These are phyloP conservation scores for Xanthoconium separans DNA, from an alignment of 1,284 basidiomycete genomes.

Conservation along the genomic window DNA sequence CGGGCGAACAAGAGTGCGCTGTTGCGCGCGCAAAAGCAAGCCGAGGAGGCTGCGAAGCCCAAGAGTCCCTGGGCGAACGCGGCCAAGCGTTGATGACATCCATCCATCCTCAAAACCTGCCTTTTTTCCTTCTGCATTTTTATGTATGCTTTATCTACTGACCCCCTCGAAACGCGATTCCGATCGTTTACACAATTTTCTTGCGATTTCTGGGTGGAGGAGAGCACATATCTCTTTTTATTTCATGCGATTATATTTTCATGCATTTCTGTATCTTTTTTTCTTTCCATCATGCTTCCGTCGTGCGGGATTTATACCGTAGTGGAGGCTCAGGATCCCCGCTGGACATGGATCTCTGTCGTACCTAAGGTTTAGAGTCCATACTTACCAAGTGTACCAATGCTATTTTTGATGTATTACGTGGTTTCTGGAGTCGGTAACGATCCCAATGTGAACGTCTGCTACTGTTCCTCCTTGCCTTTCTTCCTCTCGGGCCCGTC, in stretches of 20 bases:
- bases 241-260: constrained; percentile 7
- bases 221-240: constrained; percentile 2
- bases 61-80: constrained; percentile 35
- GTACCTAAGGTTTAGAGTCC: neutral
- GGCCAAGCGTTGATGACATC: constrained; percentile 22
- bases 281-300: neutral
- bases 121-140: neutral
- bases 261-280: constrained; percentile 10
- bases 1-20: constrained; percentile 72
- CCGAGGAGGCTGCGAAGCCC: constrained; percentile 28
- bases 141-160: constrained; percentile 21
- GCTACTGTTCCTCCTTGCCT: too few relatives aligned
- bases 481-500: too few relatives aligned
- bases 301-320: constrained; percentile 8
- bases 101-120: neutral
- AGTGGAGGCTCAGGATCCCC: constrained; percentile 2
- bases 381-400: constrained; percentile 8
- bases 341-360: constrained; percentile 18
- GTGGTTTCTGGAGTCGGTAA: neutral
- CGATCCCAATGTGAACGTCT: too few relatives aligned
- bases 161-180: constrained; percentile 19
- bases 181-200: constrained; percentile 16
- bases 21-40: constrained; percentile 62
- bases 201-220: constrained; percentile 22
- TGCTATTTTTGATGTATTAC: constrained; percentile 2